phyloP scores from a whole-genome alignment of 192 early-diverging fungal genomes.

The Backusella tarrabulga region DNA sequence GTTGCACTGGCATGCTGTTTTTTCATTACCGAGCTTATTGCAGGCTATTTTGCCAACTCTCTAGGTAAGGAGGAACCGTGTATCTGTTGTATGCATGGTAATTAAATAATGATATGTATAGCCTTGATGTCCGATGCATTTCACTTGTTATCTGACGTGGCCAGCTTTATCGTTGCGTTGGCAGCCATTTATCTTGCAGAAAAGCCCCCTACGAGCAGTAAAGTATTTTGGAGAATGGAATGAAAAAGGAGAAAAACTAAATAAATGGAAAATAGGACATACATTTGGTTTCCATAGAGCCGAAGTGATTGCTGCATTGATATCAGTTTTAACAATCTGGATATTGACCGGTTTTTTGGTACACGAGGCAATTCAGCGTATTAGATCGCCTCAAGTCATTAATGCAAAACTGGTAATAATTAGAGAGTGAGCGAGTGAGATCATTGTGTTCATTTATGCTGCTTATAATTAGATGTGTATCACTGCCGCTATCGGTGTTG shows the following conservation, averaged over 20 bases:
- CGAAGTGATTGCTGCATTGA: constrained; percentile 76
- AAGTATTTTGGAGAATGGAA: neutral
- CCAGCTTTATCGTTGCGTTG: constrained; percentile 72
- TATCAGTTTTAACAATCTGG: constrained; percentile 82
- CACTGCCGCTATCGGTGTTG: constrained; percentile 71
- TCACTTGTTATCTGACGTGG: constrained; percentile 70
- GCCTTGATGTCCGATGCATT: constrained; percentile 78
- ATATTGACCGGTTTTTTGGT: constrained; percentile 66
- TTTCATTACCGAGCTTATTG: constrained; percentile 63
- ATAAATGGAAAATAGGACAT: constrained; percentile 33
- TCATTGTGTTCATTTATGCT: neutral
- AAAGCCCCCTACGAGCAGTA: constrained; percentile 60
- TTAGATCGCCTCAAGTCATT: constrained; percentile 59
- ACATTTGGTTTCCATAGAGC: constrained; percentile 78
- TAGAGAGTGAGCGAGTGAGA: neutral
- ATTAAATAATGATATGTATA: constrained; percentile 17
- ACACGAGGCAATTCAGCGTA: constrained; percentile 65
- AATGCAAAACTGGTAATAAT: constrained; percentile 52
- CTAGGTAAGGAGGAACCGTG: constrained; percentile 27
- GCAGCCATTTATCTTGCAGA: constrained; percentile 62
- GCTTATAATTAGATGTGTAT: constrained; percentile 52
- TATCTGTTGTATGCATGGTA: neutral
- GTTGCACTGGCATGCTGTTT: constrained; percentile 56
- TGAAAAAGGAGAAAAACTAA: neutral
- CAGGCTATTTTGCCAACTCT: constrained; percentile 53